Base-by-base conservation (phyloP, 2,329 filamentous ascomycete genomes). In the Colletotrichum sp. region DNA sequence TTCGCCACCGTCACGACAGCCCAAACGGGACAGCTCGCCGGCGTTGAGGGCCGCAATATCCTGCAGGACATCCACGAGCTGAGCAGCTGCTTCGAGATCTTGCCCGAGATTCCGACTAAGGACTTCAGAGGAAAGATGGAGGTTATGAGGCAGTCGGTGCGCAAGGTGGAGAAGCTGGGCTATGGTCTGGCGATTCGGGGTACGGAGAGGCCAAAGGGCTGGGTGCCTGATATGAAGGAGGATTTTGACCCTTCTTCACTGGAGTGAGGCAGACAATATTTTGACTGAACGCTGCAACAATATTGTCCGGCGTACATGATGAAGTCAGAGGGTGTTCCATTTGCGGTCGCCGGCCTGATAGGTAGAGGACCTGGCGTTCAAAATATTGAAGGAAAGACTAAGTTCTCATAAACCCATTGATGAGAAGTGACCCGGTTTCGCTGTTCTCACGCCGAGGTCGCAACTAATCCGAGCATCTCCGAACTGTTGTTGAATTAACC, bases 1-100 rank as follows among this genome's bases (percentile, higher is more conserved):
- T 99, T 98, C 85, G 96, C 95, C 0, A 97, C 98, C 67, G 96
- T 96, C 8, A 92, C 93, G 30, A 94, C 98, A 83, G 96, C 96
- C 1, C 94, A 96, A 7, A 93, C 88, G 9, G 94, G 94, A 16
- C 86, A 84, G 79, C 84, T 89, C 77, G 88, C 87, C 6, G 86
- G 86, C 34, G 72, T 76, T 71, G 67, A 64, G 79, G 52, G 76
- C 16, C 85, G 92, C 52, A 92, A 92, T 8, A 94, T 99, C 59
- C 87, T 99, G 66, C 89, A 91, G 10, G 97, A 99, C 85, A 90
- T 99, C 83, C 93, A 96, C 81, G 90, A 92, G 64, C 89, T 99
- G 77, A 92, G 95, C 24, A 93, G 93, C 55, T 90, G 92, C 77
- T 94, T 98, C 75, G 95, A 98, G 87, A 90, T 91, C 80, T 86